phyloP scores from a whole-genome alignment of 2,329 filamentous ascomycete genomes.

The Colletotrichum camelliae region DNA sequence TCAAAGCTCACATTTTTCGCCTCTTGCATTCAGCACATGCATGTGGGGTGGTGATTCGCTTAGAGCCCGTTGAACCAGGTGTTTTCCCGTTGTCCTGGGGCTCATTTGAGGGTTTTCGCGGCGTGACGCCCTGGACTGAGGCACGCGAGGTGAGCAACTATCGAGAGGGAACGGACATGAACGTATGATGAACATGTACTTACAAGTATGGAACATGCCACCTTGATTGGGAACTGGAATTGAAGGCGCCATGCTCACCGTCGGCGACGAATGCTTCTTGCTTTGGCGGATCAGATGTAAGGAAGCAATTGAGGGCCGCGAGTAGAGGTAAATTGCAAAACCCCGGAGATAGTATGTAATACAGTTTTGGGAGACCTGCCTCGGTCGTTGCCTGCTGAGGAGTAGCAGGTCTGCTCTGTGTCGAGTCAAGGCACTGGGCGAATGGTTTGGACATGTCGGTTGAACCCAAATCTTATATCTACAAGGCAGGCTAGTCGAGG shows the following conservation, averaged over 20 bases:
- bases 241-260: conserved; percentile 18
- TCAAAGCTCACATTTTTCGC: conserved; percentile 68
- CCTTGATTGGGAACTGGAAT: conserved; percentile 21
- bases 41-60: conserved; percentile 62
- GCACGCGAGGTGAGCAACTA: neutral
- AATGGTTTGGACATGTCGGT: neutral
- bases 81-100: conserved; percentile 39
- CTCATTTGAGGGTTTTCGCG: conserved; percentile 19
- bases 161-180: neutral
- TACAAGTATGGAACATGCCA: conserved; percentile 25
- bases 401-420: neutral
- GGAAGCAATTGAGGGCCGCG: neutral
- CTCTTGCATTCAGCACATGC: conserved; percentile 80
- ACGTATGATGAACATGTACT: neutral
- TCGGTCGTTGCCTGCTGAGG: neutral
- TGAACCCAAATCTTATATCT: neutral
- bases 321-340: neutral
- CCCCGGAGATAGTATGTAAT: neutral
- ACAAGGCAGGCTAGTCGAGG: neutral
- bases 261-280: neutral
- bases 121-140: conserved; percentile 23
- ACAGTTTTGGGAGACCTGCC: neutral
- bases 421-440: neutral
- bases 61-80: conserved; percentile 40
- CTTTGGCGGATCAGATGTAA: neutral